Evolutionary conservation across 495 filamentous ascomycete genomes (phyloP).

Genomic region (Talaromyces wortmannii): DNA sequence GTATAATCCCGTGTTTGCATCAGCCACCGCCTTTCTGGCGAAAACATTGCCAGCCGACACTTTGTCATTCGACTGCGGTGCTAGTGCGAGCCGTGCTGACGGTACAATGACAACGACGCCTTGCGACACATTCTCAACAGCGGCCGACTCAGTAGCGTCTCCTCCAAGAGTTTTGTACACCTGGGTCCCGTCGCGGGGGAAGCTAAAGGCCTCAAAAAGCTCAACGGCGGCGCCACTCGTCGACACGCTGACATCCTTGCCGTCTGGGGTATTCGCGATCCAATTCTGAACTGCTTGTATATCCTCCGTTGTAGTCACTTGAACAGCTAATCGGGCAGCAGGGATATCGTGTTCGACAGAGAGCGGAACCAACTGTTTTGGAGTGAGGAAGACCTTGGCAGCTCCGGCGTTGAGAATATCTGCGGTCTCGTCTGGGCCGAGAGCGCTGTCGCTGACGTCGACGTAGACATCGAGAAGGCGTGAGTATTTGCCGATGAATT

Average conservation of each 20-base stretch:
- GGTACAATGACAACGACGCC: constrained; percentile 76
- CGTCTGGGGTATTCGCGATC: constrained; percentile 37
- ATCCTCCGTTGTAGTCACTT: constrained; percentile 29
- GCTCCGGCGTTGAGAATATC: constrained; percentile 81
- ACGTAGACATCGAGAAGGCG: constrained; percentile 63
- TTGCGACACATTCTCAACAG: constrained; percentile 46
- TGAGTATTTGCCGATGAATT: constrained; percentile 65
- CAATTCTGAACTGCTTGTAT: constrained; percentile 28
- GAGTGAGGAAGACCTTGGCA: constrained; percentile 74
- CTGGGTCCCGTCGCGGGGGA: constrained; percentile 31
- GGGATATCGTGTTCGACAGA: constrained; percentile 46
- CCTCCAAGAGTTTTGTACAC: constrained; percentile 17
- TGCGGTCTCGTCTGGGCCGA: constrained; percentile 66
- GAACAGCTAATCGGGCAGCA: constrained; percentile 49
- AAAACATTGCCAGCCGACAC: constrained; percentile 65
- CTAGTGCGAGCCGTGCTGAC: constrained; percentile 58
- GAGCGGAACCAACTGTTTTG: constrained; percentile 53
- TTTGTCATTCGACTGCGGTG: constrained; percentile 46
- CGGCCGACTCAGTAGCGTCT: constrained; percentile 31
- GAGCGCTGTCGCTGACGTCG: constrained; percentile 54
- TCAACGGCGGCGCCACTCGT: constrained; percentile 40
- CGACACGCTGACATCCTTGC: constrained; percentile 46
- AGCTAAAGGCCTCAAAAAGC: constrained; percentile 23
- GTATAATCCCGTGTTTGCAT: constrained; percentile 75
- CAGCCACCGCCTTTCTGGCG: constrained; percentile 62